A percentile compares a stretch with the other conserved stretches of the same genome.
phyloP scores from a whole-genome alignment of 164 flowering plant species.

The Chloranthus sessilifolius region DNA sequence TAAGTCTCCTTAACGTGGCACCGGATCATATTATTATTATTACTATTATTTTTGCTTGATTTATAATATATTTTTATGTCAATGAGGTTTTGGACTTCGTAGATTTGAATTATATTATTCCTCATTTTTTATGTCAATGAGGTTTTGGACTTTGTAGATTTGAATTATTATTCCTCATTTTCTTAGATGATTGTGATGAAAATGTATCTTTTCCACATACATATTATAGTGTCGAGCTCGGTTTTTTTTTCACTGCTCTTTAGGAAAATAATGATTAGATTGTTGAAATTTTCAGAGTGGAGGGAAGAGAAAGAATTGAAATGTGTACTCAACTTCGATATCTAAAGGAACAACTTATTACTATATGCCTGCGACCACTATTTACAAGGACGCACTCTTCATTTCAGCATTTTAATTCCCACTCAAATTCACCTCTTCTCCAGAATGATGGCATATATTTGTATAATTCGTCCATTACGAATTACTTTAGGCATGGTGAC shows the following conservation, averaged over 20 bases:
- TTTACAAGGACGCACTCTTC: not conserved
- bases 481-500: constrained; percentile 19
- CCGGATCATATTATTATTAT: too few species aligned
- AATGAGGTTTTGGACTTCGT: too few species aligned
- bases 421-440: not conserved
- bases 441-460: constrained; percentile 9
- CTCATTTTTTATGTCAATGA: too few species aligned
- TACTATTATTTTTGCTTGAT: too few species aligned
- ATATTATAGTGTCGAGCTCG: not conserved
- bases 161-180: not conserved
- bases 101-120: too few species aligned
- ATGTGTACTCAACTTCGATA: constrained; percentile 5
- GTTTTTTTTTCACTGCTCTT: not conserved
- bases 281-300: not conserved
- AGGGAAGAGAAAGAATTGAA: constrained; percentile 7
- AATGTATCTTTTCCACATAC: not conserved
- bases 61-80: too few species aligned
- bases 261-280: not conserved
- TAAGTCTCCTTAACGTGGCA: too few species aligned
- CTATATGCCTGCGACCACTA: not conserved
- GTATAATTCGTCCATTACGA: constrained; percentile 17
- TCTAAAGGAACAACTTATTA: not conserved
- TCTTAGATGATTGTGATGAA: not conserved
- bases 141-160: too few species aligned
- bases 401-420: constrained; percentile 1